Conservation (phyloP, 805 yeast species). For the Zygosaccharomyces siamensis region DNA sequence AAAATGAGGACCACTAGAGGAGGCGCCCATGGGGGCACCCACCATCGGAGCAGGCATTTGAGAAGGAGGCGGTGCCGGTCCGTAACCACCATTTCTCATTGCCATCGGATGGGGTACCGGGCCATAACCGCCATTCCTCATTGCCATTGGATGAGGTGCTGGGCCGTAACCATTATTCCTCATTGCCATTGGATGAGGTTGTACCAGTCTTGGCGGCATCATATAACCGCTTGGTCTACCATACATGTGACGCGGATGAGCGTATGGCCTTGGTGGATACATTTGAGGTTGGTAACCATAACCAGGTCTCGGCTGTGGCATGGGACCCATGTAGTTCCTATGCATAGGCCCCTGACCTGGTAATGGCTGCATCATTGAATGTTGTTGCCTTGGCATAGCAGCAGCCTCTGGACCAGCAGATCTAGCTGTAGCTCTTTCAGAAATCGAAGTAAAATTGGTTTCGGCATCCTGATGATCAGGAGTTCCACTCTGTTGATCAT, state of each 20-base stretch:
- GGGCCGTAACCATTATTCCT: background rate
- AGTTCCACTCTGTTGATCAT: constrained; percentile 12
- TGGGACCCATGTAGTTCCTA: background rate
- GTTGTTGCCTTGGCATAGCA: constrained; percentile 23
- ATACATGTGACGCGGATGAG: constrained; percentile 2
- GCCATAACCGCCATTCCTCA: background rate
- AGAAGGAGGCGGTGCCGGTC: background rate
- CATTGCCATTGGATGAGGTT: constrained; percentile 7
- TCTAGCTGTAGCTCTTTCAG: constrained; percentile 57
- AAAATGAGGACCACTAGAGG: constrained; percentile 21
- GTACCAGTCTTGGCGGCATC: constrained; percentile 5
- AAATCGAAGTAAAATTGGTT: constrained; percentile 73
- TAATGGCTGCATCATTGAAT: constrained; percentile 2
- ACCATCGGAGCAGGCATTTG: constrained; percentile 2
- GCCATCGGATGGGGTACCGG: background rate
- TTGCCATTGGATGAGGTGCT: constrained; percentile 6
- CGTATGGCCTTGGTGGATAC: constrained; percentile 1
- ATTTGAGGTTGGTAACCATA: constrained; percentile 4
- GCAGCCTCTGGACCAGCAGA: constrained; percentile 18
- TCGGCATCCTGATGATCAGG: constrained; percentile 15
- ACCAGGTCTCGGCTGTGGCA: background rate
- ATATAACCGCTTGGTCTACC: constrained; percentile 4
- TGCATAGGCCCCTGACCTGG: constrained; percentile 2
- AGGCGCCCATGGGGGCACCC: constrained; percentile 5
- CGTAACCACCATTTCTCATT: background rate